Evolutionary conservation across 208 protist species (phyloP), one percentile per base, ranked within the genome.

Genomic region (Herpetomonas samuelpessoai): DNA sequence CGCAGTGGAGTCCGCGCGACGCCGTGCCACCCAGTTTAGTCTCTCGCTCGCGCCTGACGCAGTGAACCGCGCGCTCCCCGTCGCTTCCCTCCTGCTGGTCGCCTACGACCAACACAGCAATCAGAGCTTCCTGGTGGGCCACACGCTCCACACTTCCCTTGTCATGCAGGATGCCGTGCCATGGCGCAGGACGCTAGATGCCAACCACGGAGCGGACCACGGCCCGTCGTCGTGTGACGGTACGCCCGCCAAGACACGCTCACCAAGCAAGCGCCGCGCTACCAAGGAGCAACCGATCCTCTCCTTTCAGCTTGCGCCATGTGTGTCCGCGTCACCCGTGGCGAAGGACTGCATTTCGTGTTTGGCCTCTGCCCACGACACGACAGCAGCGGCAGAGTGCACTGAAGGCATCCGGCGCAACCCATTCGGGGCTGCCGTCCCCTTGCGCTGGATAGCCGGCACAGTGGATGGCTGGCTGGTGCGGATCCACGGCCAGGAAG

Each of bases 381-480:
- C 0, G 12, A 25, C 24, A 6, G 38, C 57, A 0, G 47, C 4
- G 0, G 63, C 41, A 3, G 57, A 77, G 49, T 47, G 27, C 2
- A 35, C 47, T 0, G 28, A 57, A 0, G 14, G 49, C 16, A 18
- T 51, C 66, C 45, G 7, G 27, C 47, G 50, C 46, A 86, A 74
- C 56, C 71, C 58, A 18, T 71, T 68, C 2, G 84, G 84, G 3
- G 76, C 78, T 12, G 48, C 66, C 22, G 31, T 92, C 22, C 85
- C 86, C 22, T 52, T 49, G 10, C 61, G 76, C 53, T 88, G 81
- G 74, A 51, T 92, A 14, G 86, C 66, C 0, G 77, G 77, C 0
- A 88, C 82, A 26, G 81, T 89, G 1, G 86, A 92, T 16, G 86
- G 86, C 18, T 77, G 72, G 59, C 28, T 92, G 12, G 65, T 71